Conservation (phyloP, 306 rosid genomes). For the Ormosia semicastrata region DNA sequence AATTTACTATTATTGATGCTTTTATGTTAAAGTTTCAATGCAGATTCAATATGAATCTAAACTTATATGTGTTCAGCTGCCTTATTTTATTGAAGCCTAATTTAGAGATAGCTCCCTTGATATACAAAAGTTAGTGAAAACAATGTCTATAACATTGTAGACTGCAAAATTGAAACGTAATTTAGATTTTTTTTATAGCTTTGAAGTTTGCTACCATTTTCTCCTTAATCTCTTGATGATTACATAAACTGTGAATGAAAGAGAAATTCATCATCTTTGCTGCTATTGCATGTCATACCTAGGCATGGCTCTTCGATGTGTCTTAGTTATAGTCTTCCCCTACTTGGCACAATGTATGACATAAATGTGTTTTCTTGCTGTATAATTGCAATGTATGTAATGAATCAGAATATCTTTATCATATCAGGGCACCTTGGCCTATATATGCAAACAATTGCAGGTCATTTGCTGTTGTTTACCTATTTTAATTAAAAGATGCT, state of each 20-base stretch:
- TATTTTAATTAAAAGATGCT: background rate
- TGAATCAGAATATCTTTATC: background rate
- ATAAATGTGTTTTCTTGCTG: background rate
- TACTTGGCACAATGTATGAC: background rate
- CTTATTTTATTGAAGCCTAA: background rate
- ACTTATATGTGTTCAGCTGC: background rate
- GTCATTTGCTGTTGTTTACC: background rate
- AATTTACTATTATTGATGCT: conserved; percentile 1
- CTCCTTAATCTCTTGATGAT: background rate
- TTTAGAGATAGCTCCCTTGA: background rate
- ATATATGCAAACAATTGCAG: background rate
- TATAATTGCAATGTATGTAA: background rate
- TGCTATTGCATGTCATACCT: background rate
- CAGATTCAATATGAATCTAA: background rate
- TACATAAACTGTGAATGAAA: background rate
- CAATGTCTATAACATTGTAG: background rate
- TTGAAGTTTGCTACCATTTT: background rate
- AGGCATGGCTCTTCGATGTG: background rate
- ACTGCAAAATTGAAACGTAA: background rate
- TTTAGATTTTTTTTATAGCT: background rate
- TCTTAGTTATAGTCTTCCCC: background rate
- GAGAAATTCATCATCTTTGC: background rate
- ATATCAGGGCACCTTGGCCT: background rate
- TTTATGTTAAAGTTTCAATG: background rate
- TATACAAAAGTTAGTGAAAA: background rate